These are phyloP conservation scores for Farysia itapuensis DNA, from an alignment of 1,284 basidiomycete species.

Conservation along the genomic window DNA sequence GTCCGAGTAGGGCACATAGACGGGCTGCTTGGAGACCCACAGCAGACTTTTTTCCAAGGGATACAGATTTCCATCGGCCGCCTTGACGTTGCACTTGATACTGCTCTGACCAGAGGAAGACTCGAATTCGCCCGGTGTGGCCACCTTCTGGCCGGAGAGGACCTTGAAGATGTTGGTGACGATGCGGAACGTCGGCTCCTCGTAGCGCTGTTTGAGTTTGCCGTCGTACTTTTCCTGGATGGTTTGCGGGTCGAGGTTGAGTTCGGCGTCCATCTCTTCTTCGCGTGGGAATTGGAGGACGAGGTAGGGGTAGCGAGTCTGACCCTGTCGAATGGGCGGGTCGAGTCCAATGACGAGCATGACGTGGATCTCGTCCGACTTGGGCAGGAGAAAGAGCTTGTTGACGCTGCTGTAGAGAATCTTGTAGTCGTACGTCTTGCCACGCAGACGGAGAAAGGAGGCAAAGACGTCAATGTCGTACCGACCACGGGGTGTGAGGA, in stretches of 20 bases:
- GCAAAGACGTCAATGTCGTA: conserved; percentile 98
- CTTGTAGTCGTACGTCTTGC: conserved; percentile 99
- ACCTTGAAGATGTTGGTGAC: conserved; percentile 92
- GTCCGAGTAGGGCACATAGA: conserved; percentile 85
- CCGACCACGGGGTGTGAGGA: conserved; percentile 88
- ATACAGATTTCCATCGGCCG: conserved; percentile 94
- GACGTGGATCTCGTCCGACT: conserved; percentile 89
- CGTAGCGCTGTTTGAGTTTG: conserved; percentile 84
- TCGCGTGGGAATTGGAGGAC: conserved; percentile 97
- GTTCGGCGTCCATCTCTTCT: conserved; percentile 92
- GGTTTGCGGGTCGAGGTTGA: conserved; percentile 77
- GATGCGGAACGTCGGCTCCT: conserved; percentile 91
- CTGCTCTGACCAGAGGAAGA: conserved; percentile 64
- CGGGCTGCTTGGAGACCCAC: conserved; percentile 95
- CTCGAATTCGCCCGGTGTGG: conserved; percentile 63
- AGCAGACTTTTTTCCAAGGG: conserved; percentile 96
- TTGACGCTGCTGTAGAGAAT: conserved; percentile 88
- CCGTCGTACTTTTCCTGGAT: conserved; percentile 68
- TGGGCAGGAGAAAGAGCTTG: conserved; percentile 87
- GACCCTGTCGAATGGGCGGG: conserved; percentile 94
- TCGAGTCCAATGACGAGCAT: conserved; percentile 70
- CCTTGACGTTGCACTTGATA: conserved; percentile 96
- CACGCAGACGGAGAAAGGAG: conserved; percentile 87
- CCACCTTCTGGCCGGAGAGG: conserved; percentile 86
- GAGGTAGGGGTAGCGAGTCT: conserved; percentile 94